These are phyloP conservation scores for Neofusicoccum laricinum DNA, from an alignment of 2,329 filamentous ascomycete species.

Conservation along the genomic window DNA sequence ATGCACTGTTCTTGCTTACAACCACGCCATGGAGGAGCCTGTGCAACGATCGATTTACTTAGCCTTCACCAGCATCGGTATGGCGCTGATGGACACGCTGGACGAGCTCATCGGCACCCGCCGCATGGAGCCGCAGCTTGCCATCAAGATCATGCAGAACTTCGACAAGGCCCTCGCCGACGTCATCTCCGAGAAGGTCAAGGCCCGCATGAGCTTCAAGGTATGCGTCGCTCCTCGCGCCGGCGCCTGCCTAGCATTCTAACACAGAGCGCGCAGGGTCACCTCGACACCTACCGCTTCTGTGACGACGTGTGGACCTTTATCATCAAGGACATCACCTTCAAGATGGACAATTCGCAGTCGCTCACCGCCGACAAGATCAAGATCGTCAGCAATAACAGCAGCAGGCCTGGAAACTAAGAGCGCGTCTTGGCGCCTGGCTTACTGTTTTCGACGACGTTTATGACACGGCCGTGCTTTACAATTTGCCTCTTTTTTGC, in stretches of 20 bases:
- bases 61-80: slow-evolving; percentile 69
- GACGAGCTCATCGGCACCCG: slow-evolving; percentile 93
- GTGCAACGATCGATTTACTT: slow-evolving; percentile 20
- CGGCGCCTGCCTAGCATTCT: neutral
- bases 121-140: slow-evolving; percentile 94
- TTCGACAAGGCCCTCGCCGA: slow-evolving; percentile 94
- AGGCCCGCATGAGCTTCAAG: slow-evolving; percentile 91
- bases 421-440: neutral
- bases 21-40: neutral
- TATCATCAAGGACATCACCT: slow-evolving; percentile 96
- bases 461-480: neutral
- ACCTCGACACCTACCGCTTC: slow-evolving; percentile 97
- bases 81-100: slow-evolving; percentile 91
- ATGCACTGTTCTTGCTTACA: slow-evolving; percentile 38
- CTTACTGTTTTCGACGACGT: neutral
- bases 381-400: slow-evolving; percentile 98
- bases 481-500: neutral
- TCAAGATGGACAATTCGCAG: slow-evolving; percentile 86
- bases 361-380: slow-evolving; percentile 83
- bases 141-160: slow-evolving; percentile 95
- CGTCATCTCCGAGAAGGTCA: slow-evolving; percentile 87
- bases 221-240: slow-evolving; percentile 47
- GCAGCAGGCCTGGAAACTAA: slow-evolving; percentile 64
- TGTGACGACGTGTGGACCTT: slow-evolving; percentile 99
- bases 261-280: slow-evolving; percentile 61